Evolutionary conservation across 2,329 filamentous ascomycete species (phyloP), one percentile per base, ranked within the genome.

Genomic region (Sporothrix pseudoabietina): DNA sequence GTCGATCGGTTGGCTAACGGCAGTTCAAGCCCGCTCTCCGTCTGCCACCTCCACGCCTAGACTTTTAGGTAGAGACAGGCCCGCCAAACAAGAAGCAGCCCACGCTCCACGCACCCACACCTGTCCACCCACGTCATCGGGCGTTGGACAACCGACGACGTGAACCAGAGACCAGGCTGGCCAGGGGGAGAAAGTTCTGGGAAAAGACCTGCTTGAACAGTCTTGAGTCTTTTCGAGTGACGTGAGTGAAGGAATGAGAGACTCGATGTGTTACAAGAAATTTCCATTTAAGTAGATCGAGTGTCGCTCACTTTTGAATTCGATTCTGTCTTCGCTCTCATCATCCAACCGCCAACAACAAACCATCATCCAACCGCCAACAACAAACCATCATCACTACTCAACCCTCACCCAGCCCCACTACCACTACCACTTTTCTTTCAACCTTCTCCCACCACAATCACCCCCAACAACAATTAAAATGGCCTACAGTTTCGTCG

Each of bases 401-500:
- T 9, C 55, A 35, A 59, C 30, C 26, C 26, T 16, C 26, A 26
- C 22, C 55, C 55, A 35, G 19, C 55, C 26, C 26, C 26, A 26
- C 26, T 26, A 26, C 26, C 1, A 8, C 14, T 10, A 44, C 35
- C 19, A 26, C 6, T 4, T 44, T 6, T 14, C 44, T 3, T 6
- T 12, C 44, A 6, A 22, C 66, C 32, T 41, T 32, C n/a, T 8
- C 26, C n/a, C 30, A 8, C 30, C 57, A 57, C 14, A 35, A 39
- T 7, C 39, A 32, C 55, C 22, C 30, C 16, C 49, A n/a, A 52
- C 9, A 39, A 12, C 47, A n/a, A 52, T 9, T 79, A 81, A 76
- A 69, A 88, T 89, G 88, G 82, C 83, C 41, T 80, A 87, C 78
- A 83, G 83, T 74, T 86, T 89, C 78, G 83, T 89, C 54, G 84